Base-by-base conservation (phyloP, 345 rosid species). In the Hypericum androsaemum region DNA sequence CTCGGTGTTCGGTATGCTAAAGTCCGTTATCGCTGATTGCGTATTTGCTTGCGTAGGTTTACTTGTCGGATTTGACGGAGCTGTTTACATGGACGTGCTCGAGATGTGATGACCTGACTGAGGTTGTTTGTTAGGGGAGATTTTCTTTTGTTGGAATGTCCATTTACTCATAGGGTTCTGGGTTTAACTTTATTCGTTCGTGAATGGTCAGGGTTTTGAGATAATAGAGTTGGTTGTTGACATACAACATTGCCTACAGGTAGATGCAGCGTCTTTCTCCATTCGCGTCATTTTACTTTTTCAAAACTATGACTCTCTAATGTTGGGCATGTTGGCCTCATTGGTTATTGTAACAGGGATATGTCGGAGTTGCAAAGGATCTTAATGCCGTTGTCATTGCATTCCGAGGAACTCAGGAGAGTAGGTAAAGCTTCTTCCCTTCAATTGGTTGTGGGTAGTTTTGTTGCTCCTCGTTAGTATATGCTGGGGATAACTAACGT, bases 51-150 rank as follows among this genome's bases (percentile, higher is more conserved):
- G 53, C 65, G 71, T 75, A 84, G 96, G 96, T 87, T 22, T 90
- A 84, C 60, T 64, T 87, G 64, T 84, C 95, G 41, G 98, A 84
- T 68, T 69, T 87, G 68, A 67, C 89, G 2, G 77, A 80, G 64
- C 78, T 87, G 60, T 84, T 82, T 70, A 77, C 86, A 10, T 90
- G 95, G 98, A 87, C 95, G 0, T 90, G 96, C 54, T 67, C 80
- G 47, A 77, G 95, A 65, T 90, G 96, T 69, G 66, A 80, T 67
- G 98, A 77, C 52, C 60, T 77, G 70, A 87, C 88, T 1, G 64
- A 73, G 95, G 96, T 84, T 66, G 11, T 42, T 52, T 50, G 9
- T 8, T 41, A 22, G 6, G 39, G 45, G 14, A 50, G 42, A 53
- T 10, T 5, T 41, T 64, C 43, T 49, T 17, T n/a, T 13, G 22